A percentile compares a stretch with the other conserved stretches of the same genome.
phyloP scores from a whole-genome alignment of 2,329 filamentous ascomycete genomes.

The Trichoderma atroviride region DNA sequence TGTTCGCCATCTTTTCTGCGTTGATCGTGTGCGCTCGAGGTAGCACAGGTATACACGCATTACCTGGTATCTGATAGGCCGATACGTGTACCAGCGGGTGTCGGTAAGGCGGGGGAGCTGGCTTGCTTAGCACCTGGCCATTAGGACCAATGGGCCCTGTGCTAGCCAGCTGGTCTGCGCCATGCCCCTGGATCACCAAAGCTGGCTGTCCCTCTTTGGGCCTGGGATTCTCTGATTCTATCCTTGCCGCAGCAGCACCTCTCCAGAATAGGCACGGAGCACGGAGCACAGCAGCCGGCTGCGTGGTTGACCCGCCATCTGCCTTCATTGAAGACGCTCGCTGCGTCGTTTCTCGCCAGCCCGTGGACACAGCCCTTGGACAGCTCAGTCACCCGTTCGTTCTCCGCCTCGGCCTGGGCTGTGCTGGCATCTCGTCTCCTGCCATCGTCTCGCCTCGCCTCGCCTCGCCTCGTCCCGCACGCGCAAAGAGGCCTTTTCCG shows the following conservation, averaged over 20 bases:
- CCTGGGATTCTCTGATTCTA: conserved; percentile 1
- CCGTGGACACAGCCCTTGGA: neutral
- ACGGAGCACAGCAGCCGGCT: conserved; percentile 18
- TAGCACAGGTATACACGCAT: neutral
- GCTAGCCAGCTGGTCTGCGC: conserved; percentile 9
- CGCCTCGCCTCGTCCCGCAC: neutral
- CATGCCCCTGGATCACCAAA: conserved; percentile 19
- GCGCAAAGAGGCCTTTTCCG: conserved; percentile 15
- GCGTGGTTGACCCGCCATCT: conserved; percentile 20
- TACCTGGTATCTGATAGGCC: neutral
- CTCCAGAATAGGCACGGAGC: conserved; percentile 1
- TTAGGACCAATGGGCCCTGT: neutral
- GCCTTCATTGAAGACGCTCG: conserved; percentile 6
- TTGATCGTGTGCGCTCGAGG: neutral
- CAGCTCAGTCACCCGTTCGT: conserved; percentile 1
- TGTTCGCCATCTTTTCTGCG: neutral
- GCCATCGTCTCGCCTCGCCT: neutral
- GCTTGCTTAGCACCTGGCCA: neutral
- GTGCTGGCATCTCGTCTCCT: conserved; percentile 10
- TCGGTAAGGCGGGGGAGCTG: conserved; percentile 4
- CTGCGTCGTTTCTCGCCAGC: conserved; percentile 6
- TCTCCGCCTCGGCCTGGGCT: conserved; percentile 12
- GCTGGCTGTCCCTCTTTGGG: conserved; percentile 11
- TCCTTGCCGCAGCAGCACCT: neutral
- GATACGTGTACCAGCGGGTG: neutral